Evolutionary conservation across 2,329 filamentous ascomycete genomes (phyloP), one percentile per base, ranked within the genome.

Genomic region (Fusarium austroafricanum): DNA sequence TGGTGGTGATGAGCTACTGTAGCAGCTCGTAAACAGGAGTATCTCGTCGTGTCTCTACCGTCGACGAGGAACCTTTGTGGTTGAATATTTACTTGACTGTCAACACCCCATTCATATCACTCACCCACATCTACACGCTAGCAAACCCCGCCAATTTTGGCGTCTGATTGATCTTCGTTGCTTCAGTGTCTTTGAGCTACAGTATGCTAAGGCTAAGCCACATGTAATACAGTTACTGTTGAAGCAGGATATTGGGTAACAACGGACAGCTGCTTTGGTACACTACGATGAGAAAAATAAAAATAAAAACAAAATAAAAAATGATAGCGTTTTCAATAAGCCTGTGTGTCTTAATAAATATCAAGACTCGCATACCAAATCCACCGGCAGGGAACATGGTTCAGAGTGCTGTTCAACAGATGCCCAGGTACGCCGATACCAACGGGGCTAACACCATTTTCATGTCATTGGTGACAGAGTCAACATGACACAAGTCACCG

Each of bases 351-450:
- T 18, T 39, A 14, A 44, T n/a, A 18, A 55, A 14, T 31, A 33
- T 44, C 11, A 65, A 28, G 44, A 44, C 35, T 65, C 29, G 33
- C 49, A 43, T 42, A 23, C 18, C 5, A 57, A 65, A 47, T 31
- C 61, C 60, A 60, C 42, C 26, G 37, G 47, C 46, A 56, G 61
- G 61, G 61, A 61, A 60, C 64, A 68, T 65, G 64, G 54, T 53
- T 63, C 31, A 44, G 37, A 42, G 21, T 51, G 15, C 35, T 60
- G 40, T 18, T 53, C 33, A 44, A 65, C 55, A 68, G 47, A 59
- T 68, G 54, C 40, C 53, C 65, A 68, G 50, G 44, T 49, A 38
- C 40, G 40, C 45, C 54, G 37, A 60, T 44, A 29, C 45, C 26
- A 42, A 55, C 28, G 53, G 65, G 38, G 57, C 63, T 45, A 66